Evolutionary conservation across 73 alveolate species (phyloP).

Genomic region (Stentor coeruleus): DNA sequence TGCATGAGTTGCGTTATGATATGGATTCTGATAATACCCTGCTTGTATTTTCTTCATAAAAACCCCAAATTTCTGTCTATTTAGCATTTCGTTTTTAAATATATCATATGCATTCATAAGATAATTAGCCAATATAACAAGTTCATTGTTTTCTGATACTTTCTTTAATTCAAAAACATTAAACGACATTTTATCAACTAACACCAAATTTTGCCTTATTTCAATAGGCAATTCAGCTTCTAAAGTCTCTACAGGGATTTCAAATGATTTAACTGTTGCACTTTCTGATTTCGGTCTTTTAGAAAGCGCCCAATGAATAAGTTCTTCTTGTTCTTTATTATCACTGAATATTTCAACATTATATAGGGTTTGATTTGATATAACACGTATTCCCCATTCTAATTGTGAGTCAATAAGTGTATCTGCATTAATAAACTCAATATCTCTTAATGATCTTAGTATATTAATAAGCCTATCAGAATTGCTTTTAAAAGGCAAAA

Average conservation of each 20-base stretch:
- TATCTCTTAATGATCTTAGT: not conserved
- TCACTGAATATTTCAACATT: not conserved
- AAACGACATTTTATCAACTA: no score
- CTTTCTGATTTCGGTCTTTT: not conserved
- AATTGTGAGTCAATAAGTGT: not conserved
- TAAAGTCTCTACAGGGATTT: not conserved
- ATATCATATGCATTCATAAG: not conserved
- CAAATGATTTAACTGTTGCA: not conserved
- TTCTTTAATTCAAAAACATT: not conserved
- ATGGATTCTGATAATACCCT: constrained; percentile 35
- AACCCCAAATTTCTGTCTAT: not conserved
- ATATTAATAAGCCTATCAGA: not conserved
- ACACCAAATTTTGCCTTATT: not conserved
- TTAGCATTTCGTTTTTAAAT: not conserved
- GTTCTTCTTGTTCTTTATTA: not conserved
- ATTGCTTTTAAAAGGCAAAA: not conserved
- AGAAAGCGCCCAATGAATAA: not conserved
- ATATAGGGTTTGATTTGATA: not conserved
- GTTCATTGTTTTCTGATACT: not conserved
- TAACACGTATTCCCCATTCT: not conserved
- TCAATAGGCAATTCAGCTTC: not conserved
- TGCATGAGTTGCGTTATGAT: constrained; percentile 46
- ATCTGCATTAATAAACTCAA: not conserved
- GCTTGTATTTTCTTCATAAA: not conserved
- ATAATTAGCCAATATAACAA: not conserved